These are phyloP conservation scores for Sporothrix luriei DNA, from an alignment of 2,329 filamentous ascomycete genomes.

Conservation along the genomic window DNA sequence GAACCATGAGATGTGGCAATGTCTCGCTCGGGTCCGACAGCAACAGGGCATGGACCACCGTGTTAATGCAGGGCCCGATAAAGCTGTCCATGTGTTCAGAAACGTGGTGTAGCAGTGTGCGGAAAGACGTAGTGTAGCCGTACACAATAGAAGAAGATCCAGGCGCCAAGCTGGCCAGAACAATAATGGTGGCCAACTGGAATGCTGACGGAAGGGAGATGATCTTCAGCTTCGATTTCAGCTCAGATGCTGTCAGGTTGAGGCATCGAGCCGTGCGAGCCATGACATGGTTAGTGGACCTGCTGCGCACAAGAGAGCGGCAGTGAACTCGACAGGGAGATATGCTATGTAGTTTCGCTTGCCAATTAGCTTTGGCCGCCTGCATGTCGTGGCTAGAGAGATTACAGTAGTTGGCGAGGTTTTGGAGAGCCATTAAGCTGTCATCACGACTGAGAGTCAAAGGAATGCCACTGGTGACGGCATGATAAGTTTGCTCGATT, in stretches of 20 bases:
- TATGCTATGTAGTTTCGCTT: constrained; percentile 1
- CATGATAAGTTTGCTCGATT: constrained; percentile 33
- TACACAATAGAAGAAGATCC: constrained; percentile 2
- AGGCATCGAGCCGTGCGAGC: constrained; percentile 28
- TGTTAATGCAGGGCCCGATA: constrained; percentile 38
- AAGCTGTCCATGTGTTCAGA: constrained; percentile 30
- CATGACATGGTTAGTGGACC: neutral
- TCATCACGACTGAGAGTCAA: neutral
- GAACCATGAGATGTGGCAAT: constrained; percentile 29
- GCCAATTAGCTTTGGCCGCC: constrained; percentile 2
- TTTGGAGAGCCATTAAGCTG: neutral
- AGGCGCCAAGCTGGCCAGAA: neutral
- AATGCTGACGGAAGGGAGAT: neutral
- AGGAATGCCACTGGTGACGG: neutral
- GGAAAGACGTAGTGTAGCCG: constrained; percentile 18
- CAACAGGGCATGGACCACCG: constrained; percentile 34
- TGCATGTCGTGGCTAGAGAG: constrained; percentile 5
- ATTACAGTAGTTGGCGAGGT: neutral
- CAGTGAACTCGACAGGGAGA: constrained; percentile 17
- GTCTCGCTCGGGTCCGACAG: constrained; percentile 27
- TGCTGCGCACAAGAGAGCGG: too few species aligned
- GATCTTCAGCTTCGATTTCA: constrained; percentile 29
- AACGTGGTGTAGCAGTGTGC: constrained; percentile 12
- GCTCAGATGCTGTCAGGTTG: constrained; percentile 23
- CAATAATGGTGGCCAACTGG: neutral